Evolutionary conservation across 2,329 filamentous ascomycete genomes (phyloP).

Genomic region (Stagonosporopsis chrysanthemi): DNA sequence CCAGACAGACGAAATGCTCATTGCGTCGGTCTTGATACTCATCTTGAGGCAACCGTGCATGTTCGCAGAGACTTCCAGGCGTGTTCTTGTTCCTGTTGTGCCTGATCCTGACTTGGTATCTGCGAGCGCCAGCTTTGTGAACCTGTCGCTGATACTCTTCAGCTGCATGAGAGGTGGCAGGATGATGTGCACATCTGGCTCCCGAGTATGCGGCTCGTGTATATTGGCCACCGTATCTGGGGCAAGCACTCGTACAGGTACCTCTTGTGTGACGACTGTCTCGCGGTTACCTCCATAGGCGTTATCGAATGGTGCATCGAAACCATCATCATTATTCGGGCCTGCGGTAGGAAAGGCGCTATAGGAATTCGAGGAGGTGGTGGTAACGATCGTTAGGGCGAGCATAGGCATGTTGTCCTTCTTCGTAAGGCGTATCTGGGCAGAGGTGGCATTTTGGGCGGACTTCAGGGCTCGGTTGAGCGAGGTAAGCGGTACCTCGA

Average conservation of each 20-base stretch:
- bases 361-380: constrained; percentile 61
- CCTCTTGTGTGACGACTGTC: constrained; percentile 92
- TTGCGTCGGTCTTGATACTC: constrained; percentile 80
- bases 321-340: constrained; percentile 36
- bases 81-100: constrained; percentile 49
- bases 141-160: constrained; percentile 93
- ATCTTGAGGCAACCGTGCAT: constrained; percentile 90
- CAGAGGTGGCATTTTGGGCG: constrained; percentile 79
- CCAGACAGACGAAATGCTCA: constrained; percentile 88
- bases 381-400: constrained; percentile 86
- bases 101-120: constrained; percentile 48
- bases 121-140: constrained; percentile 75
- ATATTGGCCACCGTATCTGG: constrained; percentile 87
- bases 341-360: constrained; percentile 44
- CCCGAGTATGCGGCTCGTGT: constrained; percentile 87
- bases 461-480: constrained; percentile 92
- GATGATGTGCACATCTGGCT: constrained; percentile 93
- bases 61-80: constrained; percentile 87
- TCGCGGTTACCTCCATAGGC: constrained; percentile 71
- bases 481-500: constrained; percentile 88
- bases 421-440: constrained; percentile 89
- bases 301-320: constrained; percentile 36
- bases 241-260: constrained; percentile 90
- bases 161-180: constrained; percentile 86
- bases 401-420: constrained; percentile 87